phyloP scores from a whole-genome alignment of 768 basidiomycete species.

The Trametes elegans region DNA sequence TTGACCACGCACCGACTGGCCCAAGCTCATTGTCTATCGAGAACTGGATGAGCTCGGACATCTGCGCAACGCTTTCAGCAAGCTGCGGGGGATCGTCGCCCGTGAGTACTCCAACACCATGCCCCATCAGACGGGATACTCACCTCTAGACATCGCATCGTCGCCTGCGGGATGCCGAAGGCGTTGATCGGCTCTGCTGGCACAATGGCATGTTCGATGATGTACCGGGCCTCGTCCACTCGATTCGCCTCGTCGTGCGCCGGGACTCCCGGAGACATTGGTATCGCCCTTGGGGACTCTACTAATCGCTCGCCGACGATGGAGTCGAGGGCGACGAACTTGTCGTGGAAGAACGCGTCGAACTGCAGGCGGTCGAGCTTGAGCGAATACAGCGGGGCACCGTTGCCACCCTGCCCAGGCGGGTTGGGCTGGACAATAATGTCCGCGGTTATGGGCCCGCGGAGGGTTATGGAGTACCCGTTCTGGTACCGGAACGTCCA shows the following conservation, averaged over 20 bases:
- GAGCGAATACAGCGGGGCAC: slow-evolving; percentile 33
- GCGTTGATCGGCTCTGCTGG: slow-evolving; percentile 85
- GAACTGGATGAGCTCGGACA: slow-evolving; percentile 74
- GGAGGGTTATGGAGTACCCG: slow-evolving; percentile 75
- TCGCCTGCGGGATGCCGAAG: slow-evolving; percentile 85
- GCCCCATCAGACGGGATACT: background rate
- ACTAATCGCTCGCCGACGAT: slow-evolving; percentile 50
- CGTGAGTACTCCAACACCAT: slow-evolving; percentile 2
- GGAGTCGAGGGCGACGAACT: slow-evolving; percentile 65
- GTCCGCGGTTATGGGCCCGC: slow-evolving; percentile 71
- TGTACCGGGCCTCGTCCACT: slow-evolving; percentile 59
- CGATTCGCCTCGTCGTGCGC: slow-evolving; percentile 54
- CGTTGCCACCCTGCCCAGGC: slow-evolving; percentile 8
- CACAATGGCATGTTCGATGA: slow-evolving; percentile 61
- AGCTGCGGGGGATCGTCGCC: slow-evolving; percentile 40
- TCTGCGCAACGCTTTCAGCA: slow-evolving; percentile 78
- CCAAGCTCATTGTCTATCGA: slow-evolving; percentile 54
- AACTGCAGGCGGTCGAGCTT: slow-evolving; percentile 76
- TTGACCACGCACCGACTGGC: slow-evolving; percentile 58
- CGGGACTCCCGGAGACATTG: slow-evolving; percentile 11
- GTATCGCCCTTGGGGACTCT: slow-evolving; percentile 36
- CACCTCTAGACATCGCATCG: slow-evolving; percentile 88
- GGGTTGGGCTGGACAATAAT: slow-evolving; percentile 39
- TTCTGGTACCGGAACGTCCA: slow-evolving; percentile 84
- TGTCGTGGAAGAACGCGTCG: slow-evolving; percentile 70